Conservation (phyloP, 495 filamentous ascomycete genomes). For the Coniosporium apollinis region DNA sequence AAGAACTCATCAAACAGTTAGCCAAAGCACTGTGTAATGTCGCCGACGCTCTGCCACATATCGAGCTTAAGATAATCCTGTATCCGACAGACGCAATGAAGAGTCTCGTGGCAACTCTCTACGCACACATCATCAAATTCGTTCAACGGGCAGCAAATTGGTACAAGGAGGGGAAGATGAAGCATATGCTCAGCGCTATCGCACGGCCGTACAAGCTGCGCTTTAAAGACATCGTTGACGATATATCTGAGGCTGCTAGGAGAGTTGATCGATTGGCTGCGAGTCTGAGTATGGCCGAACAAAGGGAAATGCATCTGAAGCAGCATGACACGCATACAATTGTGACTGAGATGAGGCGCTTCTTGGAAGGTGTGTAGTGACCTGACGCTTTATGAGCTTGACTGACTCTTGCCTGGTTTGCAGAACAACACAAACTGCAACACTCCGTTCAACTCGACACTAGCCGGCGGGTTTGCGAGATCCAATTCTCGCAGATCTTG, state of each 20-base stretch:
- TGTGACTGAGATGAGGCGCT: neutral
- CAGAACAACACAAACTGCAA: neutral
- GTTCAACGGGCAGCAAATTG: constrained; percentile 15
- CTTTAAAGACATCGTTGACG: constrained; percentile 15
- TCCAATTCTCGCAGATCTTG: neutral
- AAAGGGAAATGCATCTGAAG: constrained; percentile 1
- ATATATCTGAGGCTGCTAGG: constrained; percentile 5
- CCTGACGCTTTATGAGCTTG: neutral
- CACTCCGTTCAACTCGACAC: neutral
- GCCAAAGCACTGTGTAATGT: constrained; percentile 18
- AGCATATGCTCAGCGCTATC: constrained; percentile 12
- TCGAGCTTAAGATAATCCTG: constrained; percentile 15
- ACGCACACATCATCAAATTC: constrained; percentile 22
- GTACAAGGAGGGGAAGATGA: constrained; percentile 17
- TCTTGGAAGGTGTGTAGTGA: neutral
- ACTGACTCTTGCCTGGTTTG: neutral
- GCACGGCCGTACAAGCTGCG: constrained; percentile 11
- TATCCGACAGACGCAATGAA: constrained; percentile 24
- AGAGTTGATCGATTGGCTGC: neutral
- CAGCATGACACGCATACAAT: neutral
- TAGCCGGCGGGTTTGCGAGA: neutral
- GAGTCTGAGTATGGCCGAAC: neutral
- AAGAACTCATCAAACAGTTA: constrained; percentile 11
- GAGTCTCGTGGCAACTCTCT: constrained; percentile 16
- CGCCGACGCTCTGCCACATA: constrained; percentile 19